Evolutionary conservation across 305 asterid species (phyloP).

Genomic region (Euphrasia arctica): DNA sequence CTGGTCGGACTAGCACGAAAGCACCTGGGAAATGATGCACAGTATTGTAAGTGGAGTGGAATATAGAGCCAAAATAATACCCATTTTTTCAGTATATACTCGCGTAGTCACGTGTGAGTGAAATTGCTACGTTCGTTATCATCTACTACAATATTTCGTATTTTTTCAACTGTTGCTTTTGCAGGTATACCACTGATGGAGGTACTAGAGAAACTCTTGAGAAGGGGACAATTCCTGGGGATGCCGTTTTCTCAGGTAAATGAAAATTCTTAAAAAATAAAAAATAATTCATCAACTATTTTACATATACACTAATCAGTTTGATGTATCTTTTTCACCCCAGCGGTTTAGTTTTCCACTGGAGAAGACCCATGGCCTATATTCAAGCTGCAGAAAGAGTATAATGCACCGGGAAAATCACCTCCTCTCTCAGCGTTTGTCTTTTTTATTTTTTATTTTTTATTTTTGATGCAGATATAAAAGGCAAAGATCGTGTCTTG

Average conservation of each 20-base stretch:
- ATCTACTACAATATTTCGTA: neutral
- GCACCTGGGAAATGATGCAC: constrained; percentile 68
- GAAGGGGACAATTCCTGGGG: constrained; percentile 84
- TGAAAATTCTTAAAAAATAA: too few relatives aligned
- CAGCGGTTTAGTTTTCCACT: constrained; percentile 87
- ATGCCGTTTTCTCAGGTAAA: constrained; percentile 78
- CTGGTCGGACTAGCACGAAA: constrained; percentile 72
- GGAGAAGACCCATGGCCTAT: constrained; percentile 85
- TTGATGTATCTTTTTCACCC: constrained; percentile 13
- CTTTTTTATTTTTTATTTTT: constrained; percentile 23
- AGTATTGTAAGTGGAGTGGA: constrained; percentile 53
- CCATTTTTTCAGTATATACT: constrained; percentile 10
- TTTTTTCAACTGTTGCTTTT: constrained; percentile 20
- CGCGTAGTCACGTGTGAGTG: neutral
- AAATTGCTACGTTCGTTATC: constrained; percentile 7
- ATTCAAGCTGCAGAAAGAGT: constrained; percentile 81
- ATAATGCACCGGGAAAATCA: constrained; percentile 82
- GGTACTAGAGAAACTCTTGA: constrained; percentile 73
- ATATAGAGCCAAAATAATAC: constrained; percentile 15
- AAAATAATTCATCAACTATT: too few relatives aligned
- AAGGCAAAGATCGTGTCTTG: too few relatives aligned
- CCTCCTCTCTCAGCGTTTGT: constrained; percentile 89
- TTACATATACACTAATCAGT: constrained; percentile 1
- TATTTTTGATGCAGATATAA: too few relatives aligned
- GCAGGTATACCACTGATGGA: constrained; percentile 96